phyloP scores from a whole-genome alignment of 345 rosid genomes.

The Moricandia moricandioides region DNA sequence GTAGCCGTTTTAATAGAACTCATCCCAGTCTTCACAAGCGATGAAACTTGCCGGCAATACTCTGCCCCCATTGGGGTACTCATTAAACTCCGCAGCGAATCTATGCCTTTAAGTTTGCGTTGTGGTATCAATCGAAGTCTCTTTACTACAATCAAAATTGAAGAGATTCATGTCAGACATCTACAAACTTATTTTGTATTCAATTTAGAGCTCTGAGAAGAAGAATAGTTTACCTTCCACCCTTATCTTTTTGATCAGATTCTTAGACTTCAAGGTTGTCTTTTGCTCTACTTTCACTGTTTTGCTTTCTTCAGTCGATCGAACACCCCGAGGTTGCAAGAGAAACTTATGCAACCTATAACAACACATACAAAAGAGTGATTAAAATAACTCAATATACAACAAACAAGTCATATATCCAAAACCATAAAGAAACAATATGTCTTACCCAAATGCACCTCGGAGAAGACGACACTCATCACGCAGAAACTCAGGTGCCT shows the following conservation, averaged over 20 bases:
- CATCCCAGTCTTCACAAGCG: slow-evolving; percentile 75
- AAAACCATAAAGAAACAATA: slow-evolving; percentile 21
- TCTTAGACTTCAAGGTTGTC: slow-evolving; percentile 52
- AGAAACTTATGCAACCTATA: slow-evolving; percentile 75
- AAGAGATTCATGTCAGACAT: slow-evolving; percentile 9
- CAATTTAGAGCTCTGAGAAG: background rate
- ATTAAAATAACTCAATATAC: background rate
- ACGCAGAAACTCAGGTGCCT: slow-evolving; percentile 90
- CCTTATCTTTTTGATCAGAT: slow-evolving; percentile 69
- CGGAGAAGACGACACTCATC: slow-evolving; percentile 89
- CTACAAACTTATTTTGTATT: background rate
- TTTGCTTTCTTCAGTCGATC: slow-evolving; percentile 45
- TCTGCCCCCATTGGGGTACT: slow-evolving; percentile 76
- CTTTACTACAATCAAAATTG: slow-evolving; percentile 48
- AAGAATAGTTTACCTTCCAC: slow-evolving; percentile 68
- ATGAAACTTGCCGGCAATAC: slow-evolving; percentile 71
- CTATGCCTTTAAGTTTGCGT: slow-evolving; percentile 63
- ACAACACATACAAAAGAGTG: background rate
- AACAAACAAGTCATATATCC: background rate
- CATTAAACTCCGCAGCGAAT: slow-evolving; percentile 69
- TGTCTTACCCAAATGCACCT: slow-evolving; percentile 84
- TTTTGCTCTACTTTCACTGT: slow-evolving; percentile 46
- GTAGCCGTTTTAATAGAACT: slow-evolving; percentile 71
- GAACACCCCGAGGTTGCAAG: slow-evolving; percentile 76
- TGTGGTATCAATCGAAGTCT: slow-evolving; percentile 71